phyloP scores from a whole-genome alignment of 2,329 filamentous ascomycete species.

The Mycocentrospora acerina region DNA sequence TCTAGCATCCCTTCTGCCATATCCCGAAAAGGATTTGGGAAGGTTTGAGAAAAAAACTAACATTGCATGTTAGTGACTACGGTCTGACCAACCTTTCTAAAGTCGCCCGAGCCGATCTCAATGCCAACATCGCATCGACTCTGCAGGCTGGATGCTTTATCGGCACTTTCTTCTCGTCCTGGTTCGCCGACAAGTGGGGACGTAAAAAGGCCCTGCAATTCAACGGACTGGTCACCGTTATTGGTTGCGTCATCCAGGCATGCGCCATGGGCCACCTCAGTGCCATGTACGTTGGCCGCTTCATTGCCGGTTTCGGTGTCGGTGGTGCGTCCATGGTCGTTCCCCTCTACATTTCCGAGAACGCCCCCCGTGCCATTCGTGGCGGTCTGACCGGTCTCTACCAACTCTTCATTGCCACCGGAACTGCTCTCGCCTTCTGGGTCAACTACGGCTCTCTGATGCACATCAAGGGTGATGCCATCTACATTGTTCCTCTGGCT shows the following conservation, averaged over 20 bases:
- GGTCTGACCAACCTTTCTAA: conserved; percentile 47
- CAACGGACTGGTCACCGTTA: conserved; percentile 58
- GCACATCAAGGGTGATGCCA: conserved; percentile 50
- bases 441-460: conserved; percentile 56
- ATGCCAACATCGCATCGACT: conserved; percentile 70
- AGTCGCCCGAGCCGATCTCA: conserved; percentile 55
- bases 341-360: conserved; percentile 63
- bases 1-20: conserved; percentile 4
- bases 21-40: too few relatives aligned
- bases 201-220: conserved; percentile 58
- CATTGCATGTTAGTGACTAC: conserved; percentile 51
- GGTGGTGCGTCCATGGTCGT: conserved; percentile 59
- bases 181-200: conserved; percentile 58
- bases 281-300: conserved; percentile 66
- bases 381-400: conserved; percentile 63
- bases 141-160: conserved; percentile 69
- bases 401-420: conserved; percentile 58
- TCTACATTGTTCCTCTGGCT: conserved; percentile 63
- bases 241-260: conserved; percentile 67
- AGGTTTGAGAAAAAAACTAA: conserved; percentile 11
- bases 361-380: conserved; percentile 60
- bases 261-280: conserved; percentile 61
- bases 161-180: conserved; percentile 61
- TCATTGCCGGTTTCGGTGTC: conserved; percentile 57
- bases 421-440: conserved; percentile 56